Evolutionary conservation across 2,329 filamentous ascomycete species (phyloP), one percentile per base, ranked within the genome.

Genomic region (Xylaria multiplex): DNA sequence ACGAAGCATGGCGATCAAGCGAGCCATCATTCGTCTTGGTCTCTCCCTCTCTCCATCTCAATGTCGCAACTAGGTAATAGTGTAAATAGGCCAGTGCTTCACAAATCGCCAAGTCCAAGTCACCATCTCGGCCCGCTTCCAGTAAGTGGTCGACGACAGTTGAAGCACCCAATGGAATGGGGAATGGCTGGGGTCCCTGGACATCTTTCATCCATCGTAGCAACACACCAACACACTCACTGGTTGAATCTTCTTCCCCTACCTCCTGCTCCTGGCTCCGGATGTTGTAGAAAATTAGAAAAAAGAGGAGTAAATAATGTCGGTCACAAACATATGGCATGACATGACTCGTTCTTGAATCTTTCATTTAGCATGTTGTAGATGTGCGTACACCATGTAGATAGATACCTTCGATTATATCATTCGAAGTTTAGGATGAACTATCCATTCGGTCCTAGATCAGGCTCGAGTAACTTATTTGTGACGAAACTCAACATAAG

Each of bases 1-100:
- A 35, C 52, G 32, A 45, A 22, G 48, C 14, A 62, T 43, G 63
- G 27, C 58, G 63, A 65, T 65, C 63, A 62, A 58, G 63, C 37
- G 46, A 48, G 48, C 46, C 35, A 56, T 65, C 62, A 48, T 49
- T 55, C 52, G 43, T 50, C 32, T 8, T 37, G 35, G 2, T 37
- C 35, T 37, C 45, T 3, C 19, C 19, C 19, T 19, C 19, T 19
- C 19, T 19, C 19, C 19, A 19, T 57, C 46, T 7, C 53, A 37
- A 52, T 53, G 46, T 35, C 52, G n/a, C 19, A 40, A 30, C 37
- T 40, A 14, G 37, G 37, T 40, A 40, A 40, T 13, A 2, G 27
- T 27, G 27, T 27, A 27, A 27, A 5, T 27, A 27, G 37, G 37
- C 13, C 37, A 5, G 37, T 53, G 46, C 48, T 48, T 64, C 22